phyloP scores from a whole-genome alignment of 441 rosid genomes.

The Rhodomyrtus psidioides region DNA sequence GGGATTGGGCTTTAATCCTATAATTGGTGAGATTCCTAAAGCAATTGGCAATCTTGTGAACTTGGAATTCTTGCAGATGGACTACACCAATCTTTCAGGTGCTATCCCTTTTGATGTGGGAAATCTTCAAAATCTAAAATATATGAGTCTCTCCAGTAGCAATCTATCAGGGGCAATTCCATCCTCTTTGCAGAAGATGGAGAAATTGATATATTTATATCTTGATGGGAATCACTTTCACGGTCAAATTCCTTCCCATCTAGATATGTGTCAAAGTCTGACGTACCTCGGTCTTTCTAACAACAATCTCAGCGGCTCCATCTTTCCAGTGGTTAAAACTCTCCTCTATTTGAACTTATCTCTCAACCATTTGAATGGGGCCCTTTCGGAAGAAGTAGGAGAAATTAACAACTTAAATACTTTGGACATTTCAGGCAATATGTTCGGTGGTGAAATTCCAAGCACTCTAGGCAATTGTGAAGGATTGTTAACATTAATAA shows the following conservation, averaged over 20 bases:
- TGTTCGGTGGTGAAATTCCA: not conserved
- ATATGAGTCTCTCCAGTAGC: fast-evolving
- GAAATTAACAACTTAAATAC: not conserved
- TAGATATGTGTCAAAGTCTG: not conserved
- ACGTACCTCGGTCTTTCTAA: not conserved
- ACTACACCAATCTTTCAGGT: fast-evolving
- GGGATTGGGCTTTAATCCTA: fast-evolving
- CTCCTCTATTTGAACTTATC: not conserved
- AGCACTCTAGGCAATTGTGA: no score
- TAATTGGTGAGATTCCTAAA: not conserved
- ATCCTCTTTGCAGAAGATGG: not conserved
- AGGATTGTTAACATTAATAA: no score
- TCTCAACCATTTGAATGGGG: not conserved
- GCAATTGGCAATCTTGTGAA: not conserved
- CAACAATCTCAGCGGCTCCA: not conserved
- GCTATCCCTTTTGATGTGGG: not conserved
- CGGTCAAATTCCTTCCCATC: not conserved
- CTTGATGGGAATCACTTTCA: not conserved
- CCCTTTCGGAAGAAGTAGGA: not conserved
- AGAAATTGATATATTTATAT: fast-evolving
- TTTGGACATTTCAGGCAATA: not conserved
- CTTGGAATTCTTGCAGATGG: fast-evolving
- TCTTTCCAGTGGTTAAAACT: not conserved
- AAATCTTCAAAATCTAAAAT: fast-evolving
- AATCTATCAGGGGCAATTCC: not conserved